phyloP scores from a whole-genome alignment of 768 basidiomycete genomes.

The Lyophyllum shimeji region DNA sequence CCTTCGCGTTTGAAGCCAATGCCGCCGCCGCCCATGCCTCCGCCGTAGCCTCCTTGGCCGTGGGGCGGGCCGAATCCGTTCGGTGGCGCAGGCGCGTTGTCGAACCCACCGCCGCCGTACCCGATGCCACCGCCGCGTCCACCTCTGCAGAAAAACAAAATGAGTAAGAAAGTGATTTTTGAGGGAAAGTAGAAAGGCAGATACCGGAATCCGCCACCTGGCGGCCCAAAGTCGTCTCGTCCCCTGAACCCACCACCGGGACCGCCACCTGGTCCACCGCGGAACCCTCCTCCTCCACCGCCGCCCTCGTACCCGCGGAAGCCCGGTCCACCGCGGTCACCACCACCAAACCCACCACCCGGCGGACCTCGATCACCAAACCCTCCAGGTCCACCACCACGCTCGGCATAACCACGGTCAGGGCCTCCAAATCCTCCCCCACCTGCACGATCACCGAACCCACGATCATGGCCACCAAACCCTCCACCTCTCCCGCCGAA shows the following conservation, averaged over 20 bases:
- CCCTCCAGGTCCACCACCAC: conserved; percentile 45
- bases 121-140: conserved; percentile 76
- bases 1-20: conserved; percentile 79
- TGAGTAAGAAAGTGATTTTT: not conserved
- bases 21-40: conserved; percentile 50
- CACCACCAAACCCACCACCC: conserved; percentile 29
- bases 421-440: conserved; percentile 40
- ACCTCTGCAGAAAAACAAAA: conserved; percentile 35
- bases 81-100: conserved; percentile 45
- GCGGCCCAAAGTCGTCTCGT: conserved; percentile 1
- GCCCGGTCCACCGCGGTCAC: conserved; percentile 42
- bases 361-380: conserved; percentile 30
- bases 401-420: conserved; percentile 41
- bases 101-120: conserved; percentile 55
- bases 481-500: conserved; percentile 42
- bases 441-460: conserved; percentile 39
- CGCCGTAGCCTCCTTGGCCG: conserved; percentile 21
- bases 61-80: conserved; percentile 47
- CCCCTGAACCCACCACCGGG: conserved; percentile 27
- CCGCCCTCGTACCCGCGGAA: conserved; percentile 41
- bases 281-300: conserved; percentile 27
- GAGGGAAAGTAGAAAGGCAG: not conserved
- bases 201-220: conserved; percentile 53
- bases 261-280: conserved; percentile 28
- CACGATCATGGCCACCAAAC: conserved; percentile 30